A percentile compares a stretch with the other conserved stretches of the same genome.
These are phyloP conservation scores for Sungouiozyma ichnusensis DNA, from an alignment of 805 yeast species.

Conservation along the genomic window DNA sequence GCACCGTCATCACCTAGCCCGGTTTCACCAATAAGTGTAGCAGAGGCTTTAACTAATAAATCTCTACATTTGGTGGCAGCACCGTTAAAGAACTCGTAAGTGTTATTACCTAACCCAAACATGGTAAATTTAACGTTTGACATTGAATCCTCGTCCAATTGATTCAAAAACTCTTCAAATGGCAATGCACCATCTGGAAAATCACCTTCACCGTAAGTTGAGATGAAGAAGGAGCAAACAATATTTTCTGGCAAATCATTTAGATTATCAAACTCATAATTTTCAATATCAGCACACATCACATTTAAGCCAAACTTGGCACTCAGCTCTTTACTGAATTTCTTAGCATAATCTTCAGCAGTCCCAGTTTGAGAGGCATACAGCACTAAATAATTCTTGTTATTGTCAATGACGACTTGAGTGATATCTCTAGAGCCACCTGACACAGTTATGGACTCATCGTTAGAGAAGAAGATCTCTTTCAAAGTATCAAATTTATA, in stretches of 20 bases:
- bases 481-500: conserved; percentile 5
- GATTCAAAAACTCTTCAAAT: conserved; percentile 60
- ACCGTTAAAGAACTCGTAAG: conserved; percentile 85
- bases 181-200: conserved; percentile 90
- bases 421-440: conserved; percentile 47
- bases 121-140: conserved; percentile 54
- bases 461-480: conserved; percentile 27
- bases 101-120: conserved; percentile 90
- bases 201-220: conserved; percentile 98
- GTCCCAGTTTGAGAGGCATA: conserved; percentile 98
- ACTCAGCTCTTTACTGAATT: conserved; percentile 80
- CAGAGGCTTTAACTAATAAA: conserved; percentile 48
- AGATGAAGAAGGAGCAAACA: conserved; percentile 66
- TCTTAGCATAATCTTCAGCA: conserved; percentile 91
- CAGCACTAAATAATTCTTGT: conserved; percentile 69
- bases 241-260: conserved; percentile 49
- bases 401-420: conserved; percentile 45
- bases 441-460: conserved; percentile 27
- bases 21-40: conserved; percentile 56
- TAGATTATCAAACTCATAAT: conserved; percentile 73
- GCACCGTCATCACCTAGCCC: conserved; percentile 95
- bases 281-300: conserved; percentile 81
- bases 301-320: conserved; percentile 72
- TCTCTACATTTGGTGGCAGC: conserved; percentile 56
- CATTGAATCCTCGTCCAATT: conserved; percentile 40